phyloP scores from a whole-genome alignment of 148 eudicot species.

The Silene uniflora region DNA sequence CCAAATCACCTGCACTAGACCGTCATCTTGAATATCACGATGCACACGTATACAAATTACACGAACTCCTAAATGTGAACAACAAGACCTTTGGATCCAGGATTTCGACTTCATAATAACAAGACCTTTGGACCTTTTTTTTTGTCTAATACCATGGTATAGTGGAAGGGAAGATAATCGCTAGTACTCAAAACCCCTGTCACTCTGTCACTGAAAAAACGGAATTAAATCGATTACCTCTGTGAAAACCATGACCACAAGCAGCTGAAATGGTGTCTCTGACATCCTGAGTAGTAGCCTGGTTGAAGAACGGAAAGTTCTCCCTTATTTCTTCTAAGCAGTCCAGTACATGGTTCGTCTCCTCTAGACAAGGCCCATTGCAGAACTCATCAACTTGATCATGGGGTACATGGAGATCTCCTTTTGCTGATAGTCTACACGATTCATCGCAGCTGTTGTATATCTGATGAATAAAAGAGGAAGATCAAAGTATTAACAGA shows the following conservation, averaged over 20 bases:
- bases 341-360: constrained; percentile 53
- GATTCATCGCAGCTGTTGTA: constrained; percentile 54
- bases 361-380: constrained; percentile 54
- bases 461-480: constrained; percentile 28
- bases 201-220: not conserved
- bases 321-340: constrained; percentile 44
- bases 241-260: constrained; percentile 44
- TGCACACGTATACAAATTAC: not conserved
- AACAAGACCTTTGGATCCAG: no score
- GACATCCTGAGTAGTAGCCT: constrained; percentile 47
- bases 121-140: not conserved
- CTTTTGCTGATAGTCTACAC: constrained; percentile 44
- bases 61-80: no score
- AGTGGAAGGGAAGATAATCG: no score
- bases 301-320: constrained; percentile 46
- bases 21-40: not conserved
- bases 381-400: constrained; percentile 51
- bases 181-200: not conserved
- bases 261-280: constrained; percentile 49
- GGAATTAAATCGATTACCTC: constrained; percentile 36
- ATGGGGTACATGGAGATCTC: constrained; percentile 50
- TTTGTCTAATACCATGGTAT: no score
- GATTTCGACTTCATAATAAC: no score
- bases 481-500: not conserved
- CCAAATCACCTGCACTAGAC: constrained; percentile 45